Conservation (phyloP, 2,329 filamentous ascomycete species). For the Penicillium psychrosexuale region DNA sequence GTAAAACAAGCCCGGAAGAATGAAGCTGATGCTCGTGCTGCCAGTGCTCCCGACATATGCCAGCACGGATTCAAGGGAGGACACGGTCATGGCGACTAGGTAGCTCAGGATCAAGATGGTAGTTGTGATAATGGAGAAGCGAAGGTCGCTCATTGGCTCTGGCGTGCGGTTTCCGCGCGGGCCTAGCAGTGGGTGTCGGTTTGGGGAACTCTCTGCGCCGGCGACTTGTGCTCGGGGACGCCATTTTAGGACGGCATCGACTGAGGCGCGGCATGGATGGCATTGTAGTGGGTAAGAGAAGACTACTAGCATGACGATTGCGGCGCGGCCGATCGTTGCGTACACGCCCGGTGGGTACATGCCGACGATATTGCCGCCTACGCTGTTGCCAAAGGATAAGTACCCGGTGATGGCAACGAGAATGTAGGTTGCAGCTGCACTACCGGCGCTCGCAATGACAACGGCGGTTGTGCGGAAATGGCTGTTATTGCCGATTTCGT, state of each 20-base stretch:
- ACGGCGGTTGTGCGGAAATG: conserved; percentile 75
- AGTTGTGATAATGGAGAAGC: conserved; percentile 87
- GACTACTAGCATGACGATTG: conserved; percentile 92
- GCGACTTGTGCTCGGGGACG: conserved; percentile 54
- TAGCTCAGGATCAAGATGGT: conserved; percentile 81
- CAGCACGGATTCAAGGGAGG: conserved; percentile 82
- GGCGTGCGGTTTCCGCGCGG: conserved; percentile 44
- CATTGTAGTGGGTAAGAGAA: conserved; percentile 96
- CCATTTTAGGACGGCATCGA: conserved; percentile 94
- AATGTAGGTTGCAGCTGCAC: conserved; percentile 81
- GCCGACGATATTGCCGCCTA: conserved; percentile 87
- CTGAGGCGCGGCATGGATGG: conserved; percentile 90
- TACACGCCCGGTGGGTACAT: conserved; percentile 80
- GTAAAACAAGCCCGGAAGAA: conserved; percentile 92
- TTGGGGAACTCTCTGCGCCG: conserved; percentile 43
- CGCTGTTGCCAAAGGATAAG: conserved; percentile 85
- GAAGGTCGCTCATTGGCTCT: conserved; percentile 73
- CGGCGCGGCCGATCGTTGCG: conserved; percentile 88
- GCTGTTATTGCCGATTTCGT: conserved; percentile 85
- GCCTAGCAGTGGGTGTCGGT: conserved; percentile 44
- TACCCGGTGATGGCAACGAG: conserved; percentile 94
- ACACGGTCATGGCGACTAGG: conserved; percentile 84
- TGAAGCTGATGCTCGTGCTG: conserved; percentile 93
- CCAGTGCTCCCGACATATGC: conserved; percentile 95
- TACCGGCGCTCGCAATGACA: conserved; percentile 78